Conservation (phyloP, 805 yeast genomes). For the Kurtzmaniella cleridarum region DNA sequence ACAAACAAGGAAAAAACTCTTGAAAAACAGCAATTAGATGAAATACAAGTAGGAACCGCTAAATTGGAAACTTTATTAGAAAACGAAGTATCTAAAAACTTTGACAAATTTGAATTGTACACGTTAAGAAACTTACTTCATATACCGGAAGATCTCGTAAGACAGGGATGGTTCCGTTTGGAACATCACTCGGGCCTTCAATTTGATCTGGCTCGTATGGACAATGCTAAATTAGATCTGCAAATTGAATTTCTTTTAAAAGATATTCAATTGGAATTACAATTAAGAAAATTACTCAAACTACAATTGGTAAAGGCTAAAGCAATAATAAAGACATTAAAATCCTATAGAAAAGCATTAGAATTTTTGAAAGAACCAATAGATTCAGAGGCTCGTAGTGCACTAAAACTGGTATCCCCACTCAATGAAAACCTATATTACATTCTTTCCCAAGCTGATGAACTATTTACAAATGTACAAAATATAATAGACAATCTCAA, state of each 20-base stretch:
- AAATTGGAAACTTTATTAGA: constrained; percentile 73
- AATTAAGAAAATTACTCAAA: constrained; percentile 35
- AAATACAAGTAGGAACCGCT: constrained; percentile 73
- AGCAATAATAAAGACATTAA: constrained; percentile 26
- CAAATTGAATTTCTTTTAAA: constrained; percentile 27
- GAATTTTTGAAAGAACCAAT: constrained; percentile 17
- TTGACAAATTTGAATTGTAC: constrained; percentile 82
- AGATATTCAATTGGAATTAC: constrained; percentile 39
- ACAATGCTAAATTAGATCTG: constrained; percentile 17
- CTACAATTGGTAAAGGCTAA: constrained; percentile 34
- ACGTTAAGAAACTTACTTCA: constrained; percentile 69
- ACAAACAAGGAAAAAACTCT: constrained; percentile 1
- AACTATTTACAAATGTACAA: constrained; percentile 25
- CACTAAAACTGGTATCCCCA: constrained; percentile 36
- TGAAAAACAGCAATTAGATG: constrained; percentile 26
- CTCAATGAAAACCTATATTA: constrained; percentile 44
- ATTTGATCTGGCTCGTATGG: constrained; percentile 8
- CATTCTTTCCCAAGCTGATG: constrained; percentile 38
- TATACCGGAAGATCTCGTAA: constrained; percentile 60
- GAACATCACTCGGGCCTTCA: constrained; percentile 61
- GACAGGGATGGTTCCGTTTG: constrained; percentile 61
- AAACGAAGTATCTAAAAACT: constrained; percentile 69
- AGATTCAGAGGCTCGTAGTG: constrained; percentile 14
- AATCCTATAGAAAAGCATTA: constrained; percentile 25
- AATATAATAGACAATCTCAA: constrained; percentile 19